Evolutionary conservation across 2,329 filamentous ascomycete genomes (phyloP).

Genomic region (Rhynchosporium agropyri): DNA sequence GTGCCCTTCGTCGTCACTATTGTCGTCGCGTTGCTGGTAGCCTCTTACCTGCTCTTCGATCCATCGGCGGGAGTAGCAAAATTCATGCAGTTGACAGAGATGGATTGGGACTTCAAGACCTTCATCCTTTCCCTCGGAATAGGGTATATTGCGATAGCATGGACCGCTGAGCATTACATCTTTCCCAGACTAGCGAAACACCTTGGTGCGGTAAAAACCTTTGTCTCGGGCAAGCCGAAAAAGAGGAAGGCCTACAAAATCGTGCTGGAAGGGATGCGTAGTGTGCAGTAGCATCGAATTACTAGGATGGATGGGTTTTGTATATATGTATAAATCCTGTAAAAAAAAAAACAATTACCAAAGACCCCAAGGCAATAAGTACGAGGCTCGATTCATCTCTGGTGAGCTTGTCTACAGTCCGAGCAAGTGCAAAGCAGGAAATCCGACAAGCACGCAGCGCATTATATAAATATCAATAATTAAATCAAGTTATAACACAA

Average conservation of each 20-base stretch:
- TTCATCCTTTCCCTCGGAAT: constrained; percentile 73
- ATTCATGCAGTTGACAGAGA: constrained; percentile 83
- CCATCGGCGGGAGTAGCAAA: constrained; percentile 69
- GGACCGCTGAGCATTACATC: constrained; percentile 70
- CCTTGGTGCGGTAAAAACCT: constrained; percentile 63
- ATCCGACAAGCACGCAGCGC: too few relatives aligned
- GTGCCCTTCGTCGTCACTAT: constrained; percentile 86
- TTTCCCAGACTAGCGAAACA: constrained; percentile 69
- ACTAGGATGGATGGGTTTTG: constrained; percentile 7
- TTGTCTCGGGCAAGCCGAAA: constrained; percentile 65
- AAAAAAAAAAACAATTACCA: constrained; percentile 3
- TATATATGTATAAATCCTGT: constrained; percentile 12
- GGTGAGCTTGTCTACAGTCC: too few relatives aligned
- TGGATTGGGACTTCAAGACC: constrained; percentile 71
- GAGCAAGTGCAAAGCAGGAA: too few relatives aligned
- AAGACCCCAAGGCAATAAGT: neutral
- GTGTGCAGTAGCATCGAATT: constrained; percentile 28
- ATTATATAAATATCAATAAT: too few relatives aligned
- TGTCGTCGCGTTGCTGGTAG: constrained; percentile 64
- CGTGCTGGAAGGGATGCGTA: constrained; percentile 67
- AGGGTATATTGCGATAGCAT: constrained; percentile 69
- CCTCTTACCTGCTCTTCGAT: constrained; percentile 77
- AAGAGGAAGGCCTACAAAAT: constrained; percentile 87
- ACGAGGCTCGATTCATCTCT: too few relatives aligned
- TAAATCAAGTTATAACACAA: too few relatives aligned